Conservation (phyloP, 148 eudicot species). For the Linanthus parryae region DNA sequence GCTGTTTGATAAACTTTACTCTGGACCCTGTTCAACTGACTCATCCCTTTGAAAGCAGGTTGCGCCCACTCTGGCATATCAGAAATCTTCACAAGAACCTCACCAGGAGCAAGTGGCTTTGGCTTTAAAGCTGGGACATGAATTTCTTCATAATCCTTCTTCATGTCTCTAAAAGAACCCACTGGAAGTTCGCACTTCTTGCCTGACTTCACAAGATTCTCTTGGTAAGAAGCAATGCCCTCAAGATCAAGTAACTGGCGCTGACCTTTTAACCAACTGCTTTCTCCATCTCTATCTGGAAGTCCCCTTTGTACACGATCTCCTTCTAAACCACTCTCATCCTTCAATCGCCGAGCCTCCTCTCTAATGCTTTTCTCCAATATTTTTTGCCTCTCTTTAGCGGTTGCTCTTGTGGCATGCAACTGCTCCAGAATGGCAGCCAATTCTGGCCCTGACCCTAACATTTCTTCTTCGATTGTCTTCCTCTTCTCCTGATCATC, state of each 20-base stretch:
- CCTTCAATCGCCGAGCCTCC: slow-evolving; percentile 62
- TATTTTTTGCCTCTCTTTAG: slow-evolving; percentile 62
- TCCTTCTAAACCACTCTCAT: slow-evolving; percentile 35
- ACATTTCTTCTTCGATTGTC: slow-evolving; percentile 60
- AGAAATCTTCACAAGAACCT: slow-evolving; percentile 45
- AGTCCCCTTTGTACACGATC: slow-evolving; percentile 32
- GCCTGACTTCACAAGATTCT: slow-evolving; percentile 59
- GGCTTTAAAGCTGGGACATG: slow-evolving; percentile 59
- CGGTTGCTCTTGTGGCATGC: slow-evolving; percentile 67
- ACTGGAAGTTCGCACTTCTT: slow-evolving; percentile 49
- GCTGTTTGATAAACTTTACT: slow-evolving; percentile 65
- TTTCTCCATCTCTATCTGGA: slow-evolving; percentile 44
- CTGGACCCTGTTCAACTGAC: slow-evolving; percentile 58
- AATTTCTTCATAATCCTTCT: slow-evolving; percentile 60
- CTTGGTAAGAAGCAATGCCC: slow-evolving; percentile 44
- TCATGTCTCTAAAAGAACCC: slow-evolving; percentile 43
- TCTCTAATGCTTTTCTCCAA: slow-evolving; percentile 59
- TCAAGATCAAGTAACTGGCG: slow-evolving; percentile 68
- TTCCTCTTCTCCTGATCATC: slow-evolving; percentile 48
- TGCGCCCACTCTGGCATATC: slow-evolving; percentile 71
- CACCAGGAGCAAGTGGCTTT: slow-evolving; percentile 43
- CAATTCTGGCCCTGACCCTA: slow-evolving; percentile 37
- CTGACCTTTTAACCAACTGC: slow-evolving; percentile 60
- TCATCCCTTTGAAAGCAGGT: slow-evolving; percentile 58
- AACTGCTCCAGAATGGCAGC: slow-evolving; percentile 54